Base-by-base conservation (phyloP, 1,139 yeast species). In the Debaryomycetaceae sp. region DNA sequence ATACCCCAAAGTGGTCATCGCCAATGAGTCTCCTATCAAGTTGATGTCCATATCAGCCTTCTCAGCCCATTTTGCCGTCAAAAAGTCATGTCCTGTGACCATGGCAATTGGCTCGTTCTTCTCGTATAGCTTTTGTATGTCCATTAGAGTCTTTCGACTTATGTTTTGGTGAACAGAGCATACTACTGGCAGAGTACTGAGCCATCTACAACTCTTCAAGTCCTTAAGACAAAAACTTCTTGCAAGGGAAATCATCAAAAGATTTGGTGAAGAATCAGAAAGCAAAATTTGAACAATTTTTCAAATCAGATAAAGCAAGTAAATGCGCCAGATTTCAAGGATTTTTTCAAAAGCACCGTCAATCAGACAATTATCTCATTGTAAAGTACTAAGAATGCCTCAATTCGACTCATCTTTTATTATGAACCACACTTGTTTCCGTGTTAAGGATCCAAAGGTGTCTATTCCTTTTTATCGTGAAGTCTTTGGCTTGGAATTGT, bases 1-100 rank as follows among this genome's bases (percentile, higher is more conserved):
- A 55, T 83, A 83, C 0, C 98, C 98, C 45, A 88, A 71, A 0
- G 95, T 76, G 1, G 87, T 91, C 96, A 89, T 91, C 1, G 96
- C 89, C 31, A 92, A 65, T 0, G 98, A 91, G 59, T 92, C 98
- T 1, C 98, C 98, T 5, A 92, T 82, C 6, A 92, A 71, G 8
- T 83, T 71, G 39, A 83, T 73, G 51, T 92, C 98, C 2, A 81
- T 73, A 1, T 76, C 74, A 1, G 94, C 81, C 9, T 71, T 59
- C 37, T 87, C 89, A 0, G 89, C 94, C 55, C 86, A 70, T 29
- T 70, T 67, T 0, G 83, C 92, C 0, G 96, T 83, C 24, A 91
- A 79, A 55, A 72, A 85, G 56, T 92, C 98, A 59, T 91, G 89
- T 1, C 96, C 95, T 0, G 98, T 92, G 17, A 89, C 67, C 62